phyloP scores from a whole-genome alignment of 441 rosid species.

The Omphalea diandra region DNA sequence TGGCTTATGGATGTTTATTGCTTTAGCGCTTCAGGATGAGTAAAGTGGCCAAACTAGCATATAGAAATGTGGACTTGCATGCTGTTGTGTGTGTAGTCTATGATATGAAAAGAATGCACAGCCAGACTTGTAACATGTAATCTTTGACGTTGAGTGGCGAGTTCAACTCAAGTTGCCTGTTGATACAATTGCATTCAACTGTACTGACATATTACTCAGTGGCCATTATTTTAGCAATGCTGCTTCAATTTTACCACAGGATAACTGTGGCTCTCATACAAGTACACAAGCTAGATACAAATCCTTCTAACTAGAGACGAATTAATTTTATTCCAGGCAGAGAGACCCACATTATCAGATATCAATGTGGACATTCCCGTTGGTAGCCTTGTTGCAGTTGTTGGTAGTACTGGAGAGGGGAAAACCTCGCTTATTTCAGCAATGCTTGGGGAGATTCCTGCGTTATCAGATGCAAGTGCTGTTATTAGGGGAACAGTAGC shows the following conservation, averaged over 20 bases:
- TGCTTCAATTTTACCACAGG: background rate
- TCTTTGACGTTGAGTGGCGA: background rate
- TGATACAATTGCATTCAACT: background rate
- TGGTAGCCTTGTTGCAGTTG: conserved; percentile 93
- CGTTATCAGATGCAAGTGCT: conserved; percentile 54
- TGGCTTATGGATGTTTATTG: background rate
- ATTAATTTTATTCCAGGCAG: conserved; percentile 49
- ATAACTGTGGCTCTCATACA: background rate
- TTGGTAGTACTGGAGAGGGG: conserved; percentile 97
- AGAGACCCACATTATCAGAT: conserved; percentile 74
- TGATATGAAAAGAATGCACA: background rate
- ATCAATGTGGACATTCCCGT: conserved; percentile 78
- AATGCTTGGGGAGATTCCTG: conserved; percentile 94
- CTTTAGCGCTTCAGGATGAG: background rate
- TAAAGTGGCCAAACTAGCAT: conserved; percentile 5
- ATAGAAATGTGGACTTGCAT: background rate
- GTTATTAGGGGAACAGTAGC: conserved; percentile 80
- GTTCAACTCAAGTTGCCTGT: background rate
- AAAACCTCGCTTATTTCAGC: conserved; percentile 96
- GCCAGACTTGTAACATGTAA: background rate
- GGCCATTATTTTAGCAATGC: conserved; percentile 10
- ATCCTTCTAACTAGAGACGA: conserved; percentile 9
- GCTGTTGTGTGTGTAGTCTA: background rate
- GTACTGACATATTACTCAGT: background rate
- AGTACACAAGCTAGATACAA: background rate